These are phyloP conservation scores for Ambrosia hybrid DNA, from an alignment of 140 eudicot species.

Conservation along the genomic window DNA sequence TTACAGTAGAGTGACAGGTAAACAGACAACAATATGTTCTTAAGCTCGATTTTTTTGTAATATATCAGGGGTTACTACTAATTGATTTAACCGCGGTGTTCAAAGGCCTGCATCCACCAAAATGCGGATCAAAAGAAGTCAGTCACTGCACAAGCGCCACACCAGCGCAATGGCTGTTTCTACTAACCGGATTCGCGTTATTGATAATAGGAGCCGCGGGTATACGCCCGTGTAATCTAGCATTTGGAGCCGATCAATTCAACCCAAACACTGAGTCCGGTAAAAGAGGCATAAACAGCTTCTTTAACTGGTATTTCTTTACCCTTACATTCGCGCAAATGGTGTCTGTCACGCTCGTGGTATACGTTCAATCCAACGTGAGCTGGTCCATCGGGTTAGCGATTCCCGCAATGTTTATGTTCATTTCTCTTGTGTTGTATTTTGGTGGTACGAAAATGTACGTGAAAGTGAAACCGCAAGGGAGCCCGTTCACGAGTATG, in stretches of 20 bases:
- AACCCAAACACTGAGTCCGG: slow-evolving; percentile 83
- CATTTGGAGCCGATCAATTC: slow-evolving; percentile 84
- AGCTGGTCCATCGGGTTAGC: slow-evolving; percentile 77
- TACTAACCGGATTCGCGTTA: slow-evolving; percentile 47
- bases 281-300: slow-evolving; percentile 66
- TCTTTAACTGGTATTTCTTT: slow-evolving; percentile 87
- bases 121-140: slow-evolving; percentile 40
- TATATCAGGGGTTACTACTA: slow-evolving; percentile 56
- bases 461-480: slow-evolving; percentile 69
- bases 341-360: slow-evolving; percentile 70
- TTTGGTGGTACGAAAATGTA: slow-evolving; percentile 63
- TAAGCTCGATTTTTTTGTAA: neutral
- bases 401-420: slow-evolving; percentile 68
- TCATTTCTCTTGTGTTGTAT: slow-evolving; percentile 49
- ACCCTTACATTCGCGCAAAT: slow-evolving; percentile 65
- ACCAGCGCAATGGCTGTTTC: slow-evolving; percentile 48
- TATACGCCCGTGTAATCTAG: slow-evolving; percentile 73
- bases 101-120: slow-evolving; percentile 62
- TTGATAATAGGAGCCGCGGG: slow-evolving; percentile 70
- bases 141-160: slow-evolving; percentile 45
- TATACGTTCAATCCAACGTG: slow-evolving; percentile 62
- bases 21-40: neutral
- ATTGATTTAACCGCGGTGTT: slow-evolving; percentile 63
- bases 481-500: slow-evolving; percentile 64
- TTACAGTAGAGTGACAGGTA: no score